Conservation (phyloP, 2,329 filamentous ascomycete species). For the Pseudogymnoascus sp. region DNA sequence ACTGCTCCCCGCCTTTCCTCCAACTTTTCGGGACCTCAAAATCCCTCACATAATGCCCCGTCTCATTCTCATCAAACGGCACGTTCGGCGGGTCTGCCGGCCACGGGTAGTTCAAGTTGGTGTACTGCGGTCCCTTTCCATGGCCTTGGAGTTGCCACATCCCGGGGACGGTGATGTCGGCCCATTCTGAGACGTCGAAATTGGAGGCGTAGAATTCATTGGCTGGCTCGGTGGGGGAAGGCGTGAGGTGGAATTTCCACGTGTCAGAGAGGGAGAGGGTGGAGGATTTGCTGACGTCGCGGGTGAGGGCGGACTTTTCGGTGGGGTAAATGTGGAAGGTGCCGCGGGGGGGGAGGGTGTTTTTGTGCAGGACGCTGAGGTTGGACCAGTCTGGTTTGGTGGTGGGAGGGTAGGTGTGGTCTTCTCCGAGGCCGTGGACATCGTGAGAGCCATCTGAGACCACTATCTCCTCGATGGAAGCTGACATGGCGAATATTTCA, state of each 20-base stretch:
- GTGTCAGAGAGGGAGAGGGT: conserved; percentile 25
- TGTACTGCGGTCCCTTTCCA: conserved; percentile 37
- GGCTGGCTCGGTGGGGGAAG: conserved; percentile 19
- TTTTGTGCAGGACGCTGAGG: conserved; percentile 48
- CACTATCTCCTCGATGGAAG: neutral
- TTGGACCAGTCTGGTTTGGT: conserved; percentile 53
- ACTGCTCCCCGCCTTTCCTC: conserved; percentile 23
- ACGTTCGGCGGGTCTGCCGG: conserved; percentile 45
- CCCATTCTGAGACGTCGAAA: conserved; percentile 32
- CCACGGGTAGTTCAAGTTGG: conserved; percentile 45
- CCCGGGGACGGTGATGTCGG: conserved; percentile 41
- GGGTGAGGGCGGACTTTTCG: conserved; percentile 39
- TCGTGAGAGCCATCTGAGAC: neutral
- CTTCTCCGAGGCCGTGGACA: neutral
- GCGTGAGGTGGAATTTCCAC: conserved; percentile 23
- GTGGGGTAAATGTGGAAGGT: conserved; percentile 46
- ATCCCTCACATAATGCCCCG: conserved; percentile 41
- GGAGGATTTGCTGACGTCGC: conserved; percentile 32
- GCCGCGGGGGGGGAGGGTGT: conserved; percentile 48
- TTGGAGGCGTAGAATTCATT: conserved; percentile 14
- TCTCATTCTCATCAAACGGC: conserved; percentile 42
- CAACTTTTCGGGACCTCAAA: conserved; percentile 39
- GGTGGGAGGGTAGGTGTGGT: neutral
- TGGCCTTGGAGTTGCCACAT: conserved; percentile 50
- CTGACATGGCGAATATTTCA: neutral